Evolutionary conservation across 768 basidiomycete species (phyloP).

Genomic region (Russula emetica): DNA sequence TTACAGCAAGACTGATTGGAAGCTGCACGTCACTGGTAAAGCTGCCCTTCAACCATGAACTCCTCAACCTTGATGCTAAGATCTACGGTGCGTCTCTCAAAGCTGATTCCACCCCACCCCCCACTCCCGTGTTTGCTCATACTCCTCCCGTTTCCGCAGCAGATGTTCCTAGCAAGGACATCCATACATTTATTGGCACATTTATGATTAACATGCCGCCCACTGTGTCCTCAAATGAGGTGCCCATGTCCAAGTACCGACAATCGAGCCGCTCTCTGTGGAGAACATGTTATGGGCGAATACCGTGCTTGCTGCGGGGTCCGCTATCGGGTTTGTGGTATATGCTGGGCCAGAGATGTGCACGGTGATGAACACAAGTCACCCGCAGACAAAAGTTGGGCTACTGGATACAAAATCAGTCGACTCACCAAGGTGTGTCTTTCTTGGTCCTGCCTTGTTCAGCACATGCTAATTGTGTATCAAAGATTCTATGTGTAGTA

Average conservation of each 20-base stretch:
- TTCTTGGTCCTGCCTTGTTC: too few species aligned
- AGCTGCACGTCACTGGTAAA: constrained; percentile 80
- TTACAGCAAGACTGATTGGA: constrained; percentile 99
- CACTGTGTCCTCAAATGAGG: constrained; percentile 33
- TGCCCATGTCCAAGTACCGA: constrained; percentile 40
- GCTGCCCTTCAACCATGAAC: constrained; percentile 50
- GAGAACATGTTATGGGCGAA: constrained; percentile 98
- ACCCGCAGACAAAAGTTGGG: too few species aligned
- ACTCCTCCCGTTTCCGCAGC: constrained; percentile 42
- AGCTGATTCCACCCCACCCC: too few species aligned
- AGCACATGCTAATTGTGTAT: too few species aligned
- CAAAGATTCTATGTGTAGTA: too few species aligned
- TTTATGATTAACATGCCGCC: constrained; percentile 65
- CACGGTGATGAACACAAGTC: too few species aligned
- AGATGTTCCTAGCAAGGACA: constrained; percentile 96
- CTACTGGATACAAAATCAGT: too few species aligned
- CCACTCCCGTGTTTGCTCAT: background rate
- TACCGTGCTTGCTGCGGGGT: constrained; percentile 93
- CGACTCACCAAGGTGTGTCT: too few species aligned
- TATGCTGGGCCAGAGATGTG: too few species aligned
- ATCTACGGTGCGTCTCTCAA: constrained; percentile 66
- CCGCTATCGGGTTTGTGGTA: constrained; percentile 86
- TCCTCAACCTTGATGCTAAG: constrained; percentile 72
- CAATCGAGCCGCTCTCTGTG: constrained; percentile 81
- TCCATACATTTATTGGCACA: constrained; percentile 92